Base-by-base conservation (phyloP, 352 stramenopile species). In the Pythium myriotylum region DNA sequence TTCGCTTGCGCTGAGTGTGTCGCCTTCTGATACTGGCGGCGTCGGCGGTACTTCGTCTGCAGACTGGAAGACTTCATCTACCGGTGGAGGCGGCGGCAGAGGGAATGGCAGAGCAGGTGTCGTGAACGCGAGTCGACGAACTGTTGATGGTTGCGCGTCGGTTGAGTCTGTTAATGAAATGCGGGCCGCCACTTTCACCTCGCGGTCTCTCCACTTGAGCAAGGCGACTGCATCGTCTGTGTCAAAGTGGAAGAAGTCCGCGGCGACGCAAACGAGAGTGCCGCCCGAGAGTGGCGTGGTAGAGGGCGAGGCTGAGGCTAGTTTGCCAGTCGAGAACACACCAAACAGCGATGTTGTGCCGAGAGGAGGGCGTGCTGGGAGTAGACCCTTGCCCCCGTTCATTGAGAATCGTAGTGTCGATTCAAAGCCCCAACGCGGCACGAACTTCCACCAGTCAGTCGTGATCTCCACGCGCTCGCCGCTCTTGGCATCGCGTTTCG, bases 221-320 rank as follows among this genome's bases (percentile, higher is more conserved):
- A 70, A 70, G 2, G 86, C 76, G 19, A 68, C 62, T 6, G 65
- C 70, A 26, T 92, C 79, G 32, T 84, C 50, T 0, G 80, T 84
- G 32, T 89, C 81, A 41, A 88, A 88, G 26, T 79, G 67, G 26
- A 88, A 84, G 27, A 78, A 86, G 23, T 84, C 68, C 0, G 67
- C 72, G 4, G 70, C 64, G 17, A 92, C 53, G 0, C 73, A 72
- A 2, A 92, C 67, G 23, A 79, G 65, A 8, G 80, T 90, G 6
- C 73, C 73, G 19, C 83, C 83, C 10, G 47, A 57, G 3, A 76
- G 51, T 37, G 78, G 72, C 1, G 76, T 78, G 0, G 72, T 49
- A 13, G 46, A 71, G 9, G 82, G 80, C 2, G 76, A 82, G 2
- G 81, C 27, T 35, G 53, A 73, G 33, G 74, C 50, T 4, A 86